phyloP scores from a whole-genome alignment of 2,329 filamentous ascomycete species.

The Sporothrix globosa region DNA sequence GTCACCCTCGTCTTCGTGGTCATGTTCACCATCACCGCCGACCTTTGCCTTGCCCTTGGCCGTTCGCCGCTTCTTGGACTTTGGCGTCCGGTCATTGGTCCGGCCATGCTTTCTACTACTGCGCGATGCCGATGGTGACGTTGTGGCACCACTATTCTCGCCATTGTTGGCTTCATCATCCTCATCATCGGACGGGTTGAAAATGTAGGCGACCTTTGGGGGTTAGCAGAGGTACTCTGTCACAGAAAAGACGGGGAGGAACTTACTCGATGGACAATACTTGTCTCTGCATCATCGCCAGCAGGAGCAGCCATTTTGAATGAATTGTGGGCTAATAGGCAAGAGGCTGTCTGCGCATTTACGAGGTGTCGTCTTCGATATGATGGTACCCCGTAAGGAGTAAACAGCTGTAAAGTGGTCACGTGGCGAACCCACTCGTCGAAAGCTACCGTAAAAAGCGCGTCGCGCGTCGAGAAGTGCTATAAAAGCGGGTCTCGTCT shows the following conservation, averaged over 20 bases:
- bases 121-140: not conserved
- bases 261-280: slow-evolving; percentile 30
- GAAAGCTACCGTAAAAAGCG: slow-evolving; percentile 4
- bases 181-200: slow-evolving; percentile 54
- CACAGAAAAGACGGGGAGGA: not conserved
- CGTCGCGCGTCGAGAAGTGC: slow-evolving; percentile 26
- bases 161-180: slow-evolving; percentile 34
- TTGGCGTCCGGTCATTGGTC: not conserved
- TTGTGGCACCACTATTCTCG: not conserved
- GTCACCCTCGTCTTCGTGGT: not conserved
- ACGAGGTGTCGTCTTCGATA: not conserved
- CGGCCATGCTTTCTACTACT: slow-evolving; percentile 4
- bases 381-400: not conserved
- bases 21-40: not conserved
- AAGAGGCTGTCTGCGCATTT: not conserved
- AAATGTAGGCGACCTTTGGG: slow-evolving; percentile 63
- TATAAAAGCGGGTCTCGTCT: not conserved
- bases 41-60: slow-evolving; percentile 16
- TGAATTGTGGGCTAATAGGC: not conserved
- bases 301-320: slow-evolving; percentile 12
- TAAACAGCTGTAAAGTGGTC: slow-evolving; percentile 22
- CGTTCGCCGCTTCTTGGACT: slow-evolving; percentile 18
- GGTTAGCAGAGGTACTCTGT: not conserved
- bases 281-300: slow-evolving; percentile 23
- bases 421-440: slow-evolving; percentile 18